Conservation (phyloP, 1,284 basidiomycete genomes). For the Cutaneotrichosporon sp. region DNA sequence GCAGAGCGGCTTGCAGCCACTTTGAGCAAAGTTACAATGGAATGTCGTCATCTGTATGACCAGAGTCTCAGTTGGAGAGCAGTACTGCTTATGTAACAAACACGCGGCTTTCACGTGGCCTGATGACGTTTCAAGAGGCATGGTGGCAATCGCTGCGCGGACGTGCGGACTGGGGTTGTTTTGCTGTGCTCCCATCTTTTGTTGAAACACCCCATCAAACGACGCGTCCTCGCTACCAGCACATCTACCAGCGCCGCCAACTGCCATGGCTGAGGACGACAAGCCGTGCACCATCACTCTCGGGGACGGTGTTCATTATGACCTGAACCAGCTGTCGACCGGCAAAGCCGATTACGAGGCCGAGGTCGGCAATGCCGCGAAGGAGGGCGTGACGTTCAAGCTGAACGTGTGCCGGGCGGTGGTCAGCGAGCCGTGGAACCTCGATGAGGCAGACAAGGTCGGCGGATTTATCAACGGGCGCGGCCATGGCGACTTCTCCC, state of each 20-base stretch:
- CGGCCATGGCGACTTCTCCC: constrained; percentile 24
- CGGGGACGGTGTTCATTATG: constrained; percentile 44
- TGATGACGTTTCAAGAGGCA: no score
- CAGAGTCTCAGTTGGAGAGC: no score
- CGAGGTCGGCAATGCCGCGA: constrained; percentile 16
- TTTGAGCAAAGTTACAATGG: no score
- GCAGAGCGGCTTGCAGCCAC: no score
- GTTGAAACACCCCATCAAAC: no score
- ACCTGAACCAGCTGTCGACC: constrained; percentile 37
- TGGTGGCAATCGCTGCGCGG: no score
- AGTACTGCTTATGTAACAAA: no score
- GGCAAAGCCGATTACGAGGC: constrained; percentile 36
- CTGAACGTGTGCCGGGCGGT: constrained; percentile 47
- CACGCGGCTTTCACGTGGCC: no score
- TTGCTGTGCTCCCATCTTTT: no score
- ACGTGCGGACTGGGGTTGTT: no score
- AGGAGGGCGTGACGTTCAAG: constrained; percentile 26
- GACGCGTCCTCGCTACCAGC: not conserved
- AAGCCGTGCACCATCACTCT: constrained; percentile 38
- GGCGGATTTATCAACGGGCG: constrained; percentile 40
- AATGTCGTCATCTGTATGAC: no score
- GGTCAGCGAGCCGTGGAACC: constrained; percentile 41
- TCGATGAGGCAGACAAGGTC: constrained; percentile 38
- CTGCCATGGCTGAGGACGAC: constrained; percentile 3
- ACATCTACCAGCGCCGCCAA: not conserved